These are phyloP conservation scores for Cymbopogon flexuosus DNA, from an alignment of 202 grass and related monocot species.

Conservation along the genomic window DNA sequence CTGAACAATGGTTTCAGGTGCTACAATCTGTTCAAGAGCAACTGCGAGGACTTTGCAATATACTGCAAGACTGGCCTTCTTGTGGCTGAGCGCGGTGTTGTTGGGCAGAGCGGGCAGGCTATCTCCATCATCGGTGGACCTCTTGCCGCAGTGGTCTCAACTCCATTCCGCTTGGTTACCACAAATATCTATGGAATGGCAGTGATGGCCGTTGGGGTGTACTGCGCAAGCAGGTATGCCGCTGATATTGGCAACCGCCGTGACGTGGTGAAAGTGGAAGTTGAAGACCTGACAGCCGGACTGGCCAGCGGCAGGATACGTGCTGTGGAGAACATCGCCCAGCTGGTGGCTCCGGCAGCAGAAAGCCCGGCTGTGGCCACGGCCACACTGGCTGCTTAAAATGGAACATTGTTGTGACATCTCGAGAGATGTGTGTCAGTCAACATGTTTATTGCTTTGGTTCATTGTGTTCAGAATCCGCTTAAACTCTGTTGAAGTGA, in stretches of 20 bases:
- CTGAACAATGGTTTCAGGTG: slow-evolving; percentile 69
- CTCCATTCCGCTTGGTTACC: slow-evolving; percentile 55
- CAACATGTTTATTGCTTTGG: not conserved
- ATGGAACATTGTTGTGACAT: slow-evolving; percentile 5
- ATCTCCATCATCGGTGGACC: slow-evolving; percentile 71
- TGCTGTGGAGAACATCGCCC: slow-evolving; percentile 36
- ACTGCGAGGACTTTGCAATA: slow-evolving; percentile 72
- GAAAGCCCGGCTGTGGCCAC: not conserved
- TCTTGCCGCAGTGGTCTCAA: slow-evolving; percentile 53
- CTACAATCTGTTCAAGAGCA: slow-evolving; percentile 77
- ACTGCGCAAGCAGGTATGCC: slow-evolving; percentile 56
- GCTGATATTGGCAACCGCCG: slow-evolving; percentile 63
- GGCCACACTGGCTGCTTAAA: slow-evolving; percentile 15
- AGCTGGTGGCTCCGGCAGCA: slow-evolving; percentile 29
- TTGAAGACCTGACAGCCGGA: slow-evolving; percentile 52
- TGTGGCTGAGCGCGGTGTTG: slow-evolving; percentile 43
- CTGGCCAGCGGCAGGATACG: slow-evolving; percentile 49
- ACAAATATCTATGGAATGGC: slow-evolving; percentile 62
- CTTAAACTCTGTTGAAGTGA: slow-evolving; percentile 26
- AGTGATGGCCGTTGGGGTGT: slow-evolving; percentile 48
- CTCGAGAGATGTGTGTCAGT: not conserved
- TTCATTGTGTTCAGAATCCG: not conserved
- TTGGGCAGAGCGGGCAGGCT: slow-evolving; percentile 68
- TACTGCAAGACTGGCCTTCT: slow-evolving; percentile 88
- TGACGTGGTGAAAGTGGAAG: slow-evolving; percentile 51